A percentile compares a stretch with the other conserved stretches of the same genome.
Conservation (phyloP, 2,329 filamentous ascomycete species). For the Plectosphaerella plurivora region DNA sequence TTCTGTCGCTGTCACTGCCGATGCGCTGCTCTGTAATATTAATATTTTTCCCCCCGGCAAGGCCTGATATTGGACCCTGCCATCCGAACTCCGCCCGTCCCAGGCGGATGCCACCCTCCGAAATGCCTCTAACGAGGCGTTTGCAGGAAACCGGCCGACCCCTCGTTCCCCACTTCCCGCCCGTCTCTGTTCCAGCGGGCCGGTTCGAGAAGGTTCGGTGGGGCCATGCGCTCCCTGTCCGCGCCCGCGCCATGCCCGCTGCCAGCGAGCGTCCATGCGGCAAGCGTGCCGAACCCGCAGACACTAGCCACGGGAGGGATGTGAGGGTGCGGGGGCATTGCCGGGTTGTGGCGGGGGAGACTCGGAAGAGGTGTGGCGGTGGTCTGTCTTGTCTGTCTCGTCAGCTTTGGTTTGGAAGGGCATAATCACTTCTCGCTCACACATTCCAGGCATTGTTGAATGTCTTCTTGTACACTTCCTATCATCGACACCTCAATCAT, state of each 20-base stretch:
- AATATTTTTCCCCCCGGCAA: neutral
- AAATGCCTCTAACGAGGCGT: slow-evolving; percentile 20
- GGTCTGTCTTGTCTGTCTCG: too few species aligned
- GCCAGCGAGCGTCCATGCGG: slow-evolving; percentile 1
- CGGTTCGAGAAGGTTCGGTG: slow-evolving; percentile 43
- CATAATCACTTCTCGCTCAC: too few species aligned
- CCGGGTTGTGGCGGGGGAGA: too few species aligned
- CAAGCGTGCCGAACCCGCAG: slow-evolving; percentile 2
- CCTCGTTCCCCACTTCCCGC: neutral
- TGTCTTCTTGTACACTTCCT: too few species aligned
- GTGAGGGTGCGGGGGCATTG: too few species aligned
- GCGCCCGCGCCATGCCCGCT: neutral
- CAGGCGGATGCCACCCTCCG: neutral
- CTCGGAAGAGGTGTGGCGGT: too few species aligned
- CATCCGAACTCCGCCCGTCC: neutral
- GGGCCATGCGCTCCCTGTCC: too few species aligned
- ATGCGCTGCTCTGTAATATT: neutral
- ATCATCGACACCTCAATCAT: too few species aligned
- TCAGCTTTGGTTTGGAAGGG: too few species aligned
- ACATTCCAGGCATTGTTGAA: too few species aligned
- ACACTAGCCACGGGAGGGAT: slow-evolving; percentile 6
- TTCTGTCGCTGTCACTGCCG: too few species aligned
- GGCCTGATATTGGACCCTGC: neutral
- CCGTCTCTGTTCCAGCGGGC: slow-evolving; percentile 8
- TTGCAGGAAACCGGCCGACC: slow-evolving; percentile 24